Percentiles rank a stretch among this genome's conserved stretches.
phyloP scores from a whole-genome alignment of 2,329 filamentous ascomycete species.

The Cercospora berteroae region DNA sequence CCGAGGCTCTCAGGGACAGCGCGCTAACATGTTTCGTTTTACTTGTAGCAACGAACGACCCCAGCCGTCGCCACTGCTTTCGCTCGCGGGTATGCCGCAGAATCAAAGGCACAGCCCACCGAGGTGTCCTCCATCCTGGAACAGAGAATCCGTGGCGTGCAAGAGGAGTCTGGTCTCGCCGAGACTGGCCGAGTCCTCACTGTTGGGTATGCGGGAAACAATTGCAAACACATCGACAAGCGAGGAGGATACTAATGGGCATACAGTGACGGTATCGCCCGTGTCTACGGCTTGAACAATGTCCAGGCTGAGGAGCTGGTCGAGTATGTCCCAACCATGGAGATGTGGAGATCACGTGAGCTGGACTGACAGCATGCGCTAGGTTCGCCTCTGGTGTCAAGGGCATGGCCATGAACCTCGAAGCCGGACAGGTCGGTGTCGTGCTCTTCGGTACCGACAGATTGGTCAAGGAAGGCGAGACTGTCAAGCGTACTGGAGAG shows the following conservation, averaged over 20 bases:
- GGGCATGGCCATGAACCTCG: constrained; percentile 99
- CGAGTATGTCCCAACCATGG: constrained; percentile 62
- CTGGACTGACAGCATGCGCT: constrained; percentile 21
- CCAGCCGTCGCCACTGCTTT: constrained; percentile 70
- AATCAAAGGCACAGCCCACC: constrained; percentile 92
- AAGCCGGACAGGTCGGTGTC: constrained; percentile 99
- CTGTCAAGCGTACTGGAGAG: constrained; percentile 98
- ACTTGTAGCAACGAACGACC: constrained; percentile 75
- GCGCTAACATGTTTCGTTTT: constrained; percentile 52
- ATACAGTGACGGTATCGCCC: constrained; percentile 97
- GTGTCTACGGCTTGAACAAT: constrained; percentile 99
- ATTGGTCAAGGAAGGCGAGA: constrained; percentile 99
- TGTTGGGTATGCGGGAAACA: constrained; percentile 77
- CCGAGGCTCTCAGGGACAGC: constrained; percentile 37
- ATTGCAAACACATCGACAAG: background rate
- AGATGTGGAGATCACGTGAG: constrained; percentile 13
- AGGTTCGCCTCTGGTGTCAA: constrained; percentile 99
- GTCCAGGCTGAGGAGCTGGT: constrained; percentile 99
- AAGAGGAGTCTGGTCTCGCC: constrained; percentile 92
- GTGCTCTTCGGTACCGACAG: constrained; percentile 99
- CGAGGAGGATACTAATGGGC: constrained; percentile 16
- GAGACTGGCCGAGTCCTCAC: constrained; percentile 99
- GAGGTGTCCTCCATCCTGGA: constrained; percentile 99
- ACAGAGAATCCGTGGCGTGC: constrained; percentile 97
- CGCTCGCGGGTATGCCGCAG: constrained; percentile 82